Conservation (phyloP, 306 rosid species). For the Lithocarpus polystachyus region DNA sequence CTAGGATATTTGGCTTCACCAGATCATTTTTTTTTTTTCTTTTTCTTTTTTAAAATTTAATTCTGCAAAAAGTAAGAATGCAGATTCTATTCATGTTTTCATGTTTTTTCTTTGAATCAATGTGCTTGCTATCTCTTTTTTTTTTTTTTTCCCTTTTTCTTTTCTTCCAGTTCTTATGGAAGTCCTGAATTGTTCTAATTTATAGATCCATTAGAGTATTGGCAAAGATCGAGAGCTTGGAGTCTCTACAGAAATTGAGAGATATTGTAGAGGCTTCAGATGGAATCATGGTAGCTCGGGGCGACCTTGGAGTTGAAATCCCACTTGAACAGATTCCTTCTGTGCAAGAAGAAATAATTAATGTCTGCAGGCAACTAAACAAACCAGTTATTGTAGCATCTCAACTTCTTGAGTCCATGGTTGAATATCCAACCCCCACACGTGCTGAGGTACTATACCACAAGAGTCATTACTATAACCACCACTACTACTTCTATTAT, state of each 20-base stretch:
- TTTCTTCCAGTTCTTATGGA: neutral
- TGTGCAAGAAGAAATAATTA: conserved; percentile 64
- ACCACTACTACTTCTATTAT: neutral
- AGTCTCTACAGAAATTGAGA: conserved; percentile 66
- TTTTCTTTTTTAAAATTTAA: no score
- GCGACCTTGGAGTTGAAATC: conserved; percentile 87
- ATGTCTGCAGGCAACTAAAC: conserved; percentile 71
- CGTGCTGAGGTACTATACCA: conserved; percentile 72
- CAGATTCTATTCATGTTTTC: neutral
- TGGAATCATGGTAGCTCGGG: conserved; percentile 92
- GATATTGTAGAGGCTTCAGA: conserved; percentile 77
- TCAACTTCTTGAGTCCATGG: conserved; percentile 92
- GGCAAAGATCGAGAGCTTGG: conserved; percentile 90
- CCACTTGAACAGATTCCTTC: conserved; percentile 87
- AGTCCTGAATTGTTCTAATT: conserved; percentile 6
- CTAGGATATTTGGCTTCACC: neutral
- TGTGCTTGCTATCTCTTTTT: neutral
- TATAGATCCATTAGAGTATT: conserved; percentile 64
- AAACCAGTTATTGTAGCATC: conserved; percentile 93
- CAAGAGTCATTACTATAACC: neutral
- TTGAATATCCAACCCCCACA: conserved; percentile 96
- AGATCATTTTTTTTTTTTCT: neutral
- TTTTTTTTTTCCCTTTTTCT: neutral
- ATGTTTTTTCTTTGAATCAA: neutral
- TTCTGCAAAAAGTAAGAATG: neutral